Conservation (phyloP, 2,329 filamentous ascomycete species). For the Scopulariopsis brevicaulis region DNA sequence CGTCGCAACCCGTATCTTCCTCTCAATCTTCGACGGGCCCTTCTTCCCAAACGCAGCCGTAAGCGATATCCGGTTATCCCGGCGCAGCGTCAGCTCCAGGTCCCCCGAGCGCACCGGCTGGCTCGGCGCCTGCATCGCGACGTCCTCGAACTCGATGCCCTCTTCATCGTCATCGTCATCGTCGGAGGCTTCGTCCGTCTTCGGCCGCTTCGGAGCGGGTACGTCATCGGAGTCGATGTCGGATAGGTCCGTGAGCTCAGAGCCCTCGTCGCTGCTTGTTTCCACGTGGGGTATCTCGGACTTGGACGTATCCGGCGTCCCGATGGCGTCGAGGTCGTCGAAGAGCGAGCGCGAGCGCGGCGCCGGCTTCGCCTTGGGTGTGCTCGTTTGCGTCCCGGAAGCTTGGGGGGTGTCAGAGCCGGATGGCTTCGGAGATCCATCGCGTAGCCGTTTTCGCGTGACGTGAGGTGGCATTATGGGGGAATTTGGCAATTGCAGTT, state of each 20-base stretch:
- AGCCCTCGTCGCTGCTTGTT: conserved; percentile 11
- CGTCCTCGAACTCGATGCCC: conserved; percentile 52
- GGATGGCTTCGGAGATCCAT: conserved; percentile 14
- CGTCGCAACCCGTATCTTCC: conserved; percentile 63
- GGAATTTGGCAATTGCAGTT: neutral
- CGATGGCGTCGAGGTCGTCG: conserved; percentile 44
- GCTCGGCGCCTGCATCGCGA: conserved; percentile 27
- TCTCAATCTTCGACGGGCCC: conserved; percentile 75
- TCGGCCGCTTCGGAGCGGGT: conserved; percentile 27
- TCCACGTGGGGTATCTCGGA: conserved; percentile 28
- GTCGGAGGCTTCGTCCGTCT: conserved; percentile 18
- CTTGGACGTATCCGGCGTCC: conserved; percentile 28
- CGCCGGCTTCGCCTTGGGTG: conserved; percentile 10
- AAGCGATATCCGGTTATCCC: conserved; percentile 46
- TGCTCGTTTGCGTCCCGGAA: neutral
- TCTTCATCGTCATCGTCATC: conserved; percentile 45
- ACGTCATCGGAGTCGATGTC: conserved; percentile 43
- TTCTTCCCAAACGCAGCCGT: conserved; percentile 61
- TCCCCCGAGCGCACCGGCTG: conserved; percentile 48
- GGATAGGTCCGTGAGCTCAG: conserved; percentile 40
- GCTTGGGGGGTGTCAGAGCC: neutral
- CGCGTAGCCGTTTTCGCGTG: conserved; percentile 51
- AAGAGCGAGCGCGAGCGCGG: conserved; percentile 46
- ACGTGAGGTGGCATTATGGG: conserved; percentile 54
- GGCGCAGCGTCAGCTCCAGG: conserved; percentile 60